Base-by-base conservation (phyloP, 2,329 filamentous ascomycete species). In the Botryotinia calthae region DNA sequence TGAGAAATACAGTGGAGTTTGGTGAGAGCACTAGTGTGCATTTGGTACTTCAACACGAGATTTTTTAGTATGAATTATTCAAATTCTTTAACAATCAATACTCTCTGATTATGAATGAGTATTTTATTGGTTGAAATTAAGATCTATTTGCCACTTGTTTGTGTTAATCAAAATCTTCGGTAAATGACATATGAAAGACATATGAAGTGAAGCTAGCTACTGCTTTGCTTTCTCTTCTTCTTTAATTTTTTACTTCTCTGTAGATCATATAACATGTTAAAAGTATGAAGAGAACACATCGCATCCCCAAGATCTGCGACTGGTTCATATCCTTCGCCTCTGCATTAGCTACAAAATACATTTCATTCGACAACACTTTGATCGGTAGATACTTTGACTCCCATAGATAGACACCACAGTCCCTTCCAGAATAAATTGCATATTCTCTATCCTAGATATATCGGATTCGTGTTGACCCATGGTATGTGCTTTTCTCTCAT, bases 381-480 rank as follows among this genome's bases (percentile, higher is more conserved):
- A 51, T 4, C 4, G 9, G 5, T 51, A 25, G 10, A 51, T 10
- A 51, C 12, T 25, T 51, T n/a, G 48, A 25, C 1, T 48, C 3
- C 9, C n/a, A n/a, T n/a, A n/a, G n/a, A n/a, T n/a, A n/a, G n/a
- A n/a, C n/a, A n/a, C n/a, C n/a, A n/a, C n/a, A n/a, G n/a, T n/a
- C n/a, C n/a, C n/a, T n/a, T 48, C 3, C 9, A 48, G 2, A 22
- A 25, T 48, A 10, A 2, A 0, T 25, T 3, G 2, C 20, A 48
- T 25, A 48, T 4, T 48, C 9, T 12, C 20, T 25, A 22, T 48
- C 46, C 10, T 25, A 48, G 8, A 48, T 14, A 51, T 14, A 51
- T 22, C n/a, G 1, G 25, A 25, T 51, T 1, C 2, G 4, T 2
- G 4, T 6, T 6, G 48, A 51, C n/a, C 10, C 10, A 10, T n/a